Conservation (phyloP, 495 filamentous ascomycete genomes). For the Aspergillus baeticus region DNA sequence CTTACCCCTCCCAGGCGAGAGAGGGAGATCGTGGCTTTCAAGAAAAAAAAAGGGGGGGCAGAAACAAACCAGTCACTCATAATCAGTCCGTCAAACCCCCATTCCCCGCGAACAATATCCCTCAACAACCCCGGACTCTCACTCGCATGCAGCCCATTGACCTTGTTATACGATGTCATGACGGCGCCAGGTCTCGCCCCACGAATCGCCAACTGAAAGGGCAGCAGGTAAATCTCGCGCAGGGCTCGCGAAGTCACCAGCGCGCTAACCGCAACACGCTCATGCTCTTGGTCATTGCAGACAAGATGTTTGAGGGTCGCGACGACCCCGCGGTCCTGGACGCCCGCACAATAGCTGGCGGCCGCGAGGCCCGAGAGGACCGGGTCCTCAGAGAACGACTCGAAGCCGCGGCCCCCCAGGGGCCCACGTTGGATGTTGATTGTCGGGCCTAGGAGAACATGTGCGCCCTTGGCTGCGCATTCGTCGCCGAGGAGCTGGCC, state of each 20-base stretch:
- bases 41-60: no score
- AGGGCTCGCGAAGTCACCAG: constrained; percentile 69
- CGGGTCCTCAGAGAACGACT: background rate
- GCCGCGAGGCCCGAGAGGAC: constrained; percentile 66
- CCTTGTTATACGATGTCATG: constrained; percentile 68
- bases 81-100: constrained; percentile 61
- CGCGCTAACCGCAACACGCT: constrained; percentile 64
- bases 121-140: constrained; percentile 55
- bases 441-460: background rate
- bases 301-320: constrained; percentile 80
- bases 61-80: constrained; percentile 53
- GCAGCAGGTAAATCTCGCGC: constrained; percentile 74
- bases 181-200: constrained; percentile 63
- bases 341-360: constrained; percentile 62
- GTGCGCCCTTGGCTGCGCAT: constrained; percentile 3
- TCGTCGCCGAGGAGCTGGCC: constrained; percentile 63
- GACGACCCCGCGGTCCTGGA: constrained; percentile 68
- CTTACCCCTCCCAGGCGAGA: no score
- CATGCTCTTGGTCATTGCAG: constrained; percentile 76
- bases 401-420: background rate
- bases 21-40: no score
- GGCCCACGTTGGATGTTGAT: background rate
- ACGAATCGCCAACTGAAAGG: constrained; percentile 69
- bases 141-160: constrained; percentile 63
- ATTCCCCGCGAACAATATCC: constrained; percentile 61